These are phyloP conservation scores for Solanum hybrid DNA, from an alignment of 305 asterid genomes.

Conservation along the genomic window DNA sequence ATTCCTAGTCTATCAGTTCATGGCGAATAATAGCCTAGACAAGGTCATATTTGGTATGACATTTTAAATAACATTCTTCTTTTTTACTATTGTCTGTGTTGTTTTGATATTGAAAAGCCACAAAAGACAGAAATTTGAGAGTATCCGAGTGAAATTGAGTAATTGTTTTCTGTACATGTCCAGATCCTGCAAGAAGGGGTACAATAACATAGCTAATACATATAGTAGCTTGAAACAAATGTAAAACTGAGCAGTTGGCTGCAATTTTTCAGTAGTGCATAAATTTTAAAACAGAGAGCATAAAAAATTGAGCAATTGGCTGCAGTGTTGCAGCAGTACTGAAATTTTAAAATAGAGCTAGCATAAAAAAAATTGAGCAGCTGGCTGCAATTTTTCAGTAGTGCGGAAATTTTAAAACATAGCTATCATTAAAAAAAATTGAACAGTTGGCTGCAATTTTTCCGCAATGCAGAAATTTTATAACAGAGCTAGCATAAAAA, in stretches of 20 bases:
- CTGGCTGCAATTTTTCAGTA: too few relatives aligned
- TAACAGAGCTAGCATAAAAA: not conserved
- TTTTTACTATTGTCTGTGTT: not conserved
- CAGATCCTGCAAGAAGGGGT: not conserved
- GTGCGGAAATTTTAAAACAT: not conserved
- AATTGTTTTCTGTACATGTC: not conserved
- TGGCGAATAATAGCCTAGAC: not conserved
- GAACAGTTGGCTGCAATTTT: not conserved
- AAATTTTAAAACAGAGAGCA: not conserved
- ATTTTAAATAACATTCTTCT: too few relatives aligned
- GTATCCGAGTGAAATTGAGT: not conserved
- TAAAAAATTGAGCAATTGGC: not conserved
- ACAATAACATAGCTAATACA: too few relatives aligned
- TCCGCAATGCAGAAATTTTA: not conserved
- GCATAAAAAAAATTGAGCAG: not conserved
- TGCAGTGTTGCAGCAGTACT: not conserved
- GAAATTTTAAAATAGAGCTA: not conserved
- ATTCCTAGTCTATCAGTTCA: not conserved
- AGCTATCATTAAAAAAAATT: not conserved
- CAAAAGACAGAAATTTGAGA: not conserved
- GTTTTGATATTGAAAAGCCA: not conserved
- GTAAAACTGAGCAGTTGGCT: not conserved
- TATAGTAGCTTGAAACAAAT: not conserved
- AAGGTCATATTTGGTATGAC: not conserved
- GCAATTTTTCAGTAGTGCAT: not conserved